Conservation (phyloP, 2,329 filamentous ascomycete genomes). For the Hyphodiscus sp. region DNA sequence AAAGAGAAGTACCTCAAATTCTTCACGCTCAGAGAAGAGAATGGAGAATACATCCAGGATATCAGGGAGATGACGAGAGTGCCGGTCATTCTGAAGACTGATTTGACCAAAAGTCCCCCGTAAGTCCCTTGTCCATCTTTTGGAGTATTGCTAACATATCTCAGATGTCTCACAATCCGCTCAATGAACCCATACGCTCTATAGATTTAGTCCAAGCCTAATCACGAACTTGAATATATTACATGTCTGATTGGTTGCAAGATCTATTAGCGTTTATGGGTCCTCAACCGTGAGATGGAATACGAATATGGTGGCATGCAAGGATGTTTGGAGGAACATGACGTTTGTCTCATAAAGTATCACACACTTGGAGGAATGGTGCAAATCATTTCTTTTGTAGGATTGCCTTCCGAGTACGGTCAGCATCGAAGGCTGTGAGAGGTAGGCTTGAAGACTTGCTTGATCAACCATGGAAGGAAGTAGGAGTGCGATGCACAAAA, state of each 20-base stretch:
- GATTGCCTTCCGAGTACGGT: slow-evolving; percentile 13
- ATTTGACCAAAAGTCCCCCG: slow-evolving; percentile 98
- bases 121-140: slow-evolving; percentile 52
- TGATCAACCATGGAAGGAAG: slow-evolving; percentile 3
- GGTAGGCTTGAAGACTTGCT: slow-evolving; percentile 2
- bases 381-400: slow-evolving; percentile 11
- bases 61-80: slow-evolving; percentile 96
- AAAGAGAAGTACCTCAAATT: slow-evolving; percentile 95
- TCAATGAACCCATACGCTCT: slow-evolving; percentile 72
- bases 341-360: slow-evolving; percentile 4
- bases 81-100: slow-evolving; percentile 97
- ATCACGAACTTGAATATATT: slow-evolving; percentile 1
- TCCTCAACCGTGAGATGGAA: not conserved
- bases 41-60: slow-evolving; percentile 95
- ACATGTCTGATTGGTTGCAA: not conserved
- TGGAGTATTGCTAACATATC: slow-evolving; percentile 32
- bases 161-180: slow-evolving; percentile 74
- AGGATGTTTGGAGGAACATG: slow-evolving; percentile 9
- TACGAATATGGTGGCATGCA: slow-evolving; percentile 6
- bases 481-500: slow-evolving; percentile 5
- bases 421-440: slow-evolving; percentile 3
- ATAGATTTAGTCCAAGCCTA: slow-evolving; percentile 5
- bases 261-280: not conserved
- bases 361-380: slow-evolving; percentile 9
- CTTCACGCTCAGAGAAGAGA: slow-evolving; percentile 85